Evolutionary conservation across 2,329 filamentous ascomycete species (phyloP).

Genomic region (Cercospora sp.): DNA sequence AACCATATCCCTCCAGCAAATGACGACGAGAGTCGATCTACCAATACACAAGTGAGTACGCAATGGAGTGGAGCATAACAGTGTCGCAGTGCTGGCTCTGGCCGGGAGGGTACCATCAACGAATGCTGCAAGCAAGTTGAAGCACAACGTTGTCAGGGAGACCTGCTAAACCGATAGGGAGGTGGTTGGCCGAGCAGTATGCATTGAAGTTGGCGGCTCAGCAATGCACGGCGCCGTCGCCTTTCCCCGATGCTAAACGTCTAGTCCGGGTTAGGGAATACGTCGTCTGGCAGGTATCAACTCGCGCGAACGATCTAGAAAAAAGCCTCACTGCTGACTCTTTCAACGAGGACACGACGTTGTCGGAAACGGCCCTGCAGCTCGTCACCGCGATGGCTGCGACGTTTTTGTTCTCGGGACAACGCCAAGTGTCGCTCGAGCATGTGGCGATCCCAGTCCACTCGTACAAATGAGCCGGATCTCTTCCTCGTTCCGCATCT

Average conservation of each 20-base stretch:
- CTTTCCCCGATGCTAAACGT: background rate
- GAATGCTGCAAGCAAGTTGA: background rate
- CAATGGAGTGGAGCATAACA: background rate
- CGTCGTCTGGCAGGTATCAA: background rate
- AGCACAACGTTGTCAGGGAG: background rate
- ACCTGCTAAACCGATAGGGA: background rate
- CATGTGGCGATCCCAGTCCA: background rate
- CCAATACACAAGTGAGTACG: background rate
- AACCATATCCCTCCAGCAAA: background rate
- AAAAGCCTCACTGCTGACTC: background rate
- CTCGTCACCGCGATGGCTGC: background rate
- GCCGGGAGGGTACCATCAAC: background rate
- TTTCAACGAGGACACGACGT: background rate
- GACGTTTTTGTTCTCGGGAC: constrained; percentile 17
- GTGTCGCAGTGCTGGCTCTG: background rate
- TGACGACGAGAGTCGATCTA: background rate
- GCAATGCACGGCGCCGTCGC: background rate
- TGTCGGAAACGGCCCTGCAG: background rate
- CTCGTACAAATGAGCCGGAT: constrained; percentile 3
- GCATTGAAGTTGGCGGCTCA: background rate
- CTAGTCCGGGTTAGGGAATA: background rate
- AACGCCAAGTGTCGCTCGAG: constrained; percentile 3
- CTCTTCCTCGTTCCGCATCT: background rate
- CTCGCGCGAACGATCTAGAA: background rate
- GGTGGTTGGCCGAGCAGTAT: background rate